phyloP scores from a whole-genome alignment of 225 moss, liverwort and hornwort species.

The Asterella californica region DNA sequence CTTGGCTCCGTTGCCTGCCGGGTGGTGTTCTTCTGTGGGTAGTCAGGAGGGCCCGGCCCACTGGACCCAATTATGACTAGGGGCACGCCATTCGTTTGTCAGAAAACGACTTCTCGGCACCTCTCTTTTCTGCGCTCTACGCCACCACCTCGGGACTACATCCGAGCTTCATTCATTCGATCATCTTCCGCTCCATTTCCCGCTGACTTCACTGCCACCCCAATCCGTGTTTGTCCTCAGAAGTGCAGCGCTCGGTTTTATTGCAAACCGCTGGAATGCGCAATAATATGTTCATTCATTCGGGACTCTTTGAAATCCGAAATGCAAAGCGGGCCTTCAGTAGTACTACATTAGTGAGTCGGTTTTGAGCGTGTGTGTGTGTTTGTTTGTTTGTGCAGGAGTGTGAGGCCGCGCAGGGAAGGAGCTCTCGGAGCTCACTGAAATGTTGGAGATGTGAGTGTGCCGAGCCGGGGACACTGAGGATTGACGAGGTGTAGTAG shows the following conservation, averaged over 20 bases:
- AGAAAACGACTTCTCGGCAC: conserved; percentile 6
- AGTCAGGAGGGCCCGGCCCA: not conserved
- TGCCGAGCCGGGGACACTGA: not conserved
- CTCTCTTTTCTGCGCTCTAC: not conserved
- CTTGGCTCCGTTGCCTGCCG: not conserved
- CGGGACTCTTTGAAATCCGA: not conserved
- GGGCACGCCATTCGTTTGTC: conserved; percentile 5
- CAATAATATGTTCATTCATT: not conserved
- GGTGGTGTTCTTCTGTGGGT: not conserved
- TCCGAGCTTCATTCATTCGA: not conserved
- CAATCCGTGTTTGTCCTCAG: not conserved
- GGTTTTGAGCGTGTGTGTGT: not conserved
- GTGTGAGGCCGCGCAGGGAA: not conserved
- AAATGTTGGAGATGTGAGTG: not conserved
- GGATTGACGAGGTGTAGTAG: not conserved
- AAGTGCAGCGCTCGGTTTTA: not conserved
- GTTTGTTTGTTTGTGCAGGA: no score
- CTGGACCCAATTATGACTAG: conserved; percentile 7
- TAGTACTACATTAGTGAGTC: not conserved
- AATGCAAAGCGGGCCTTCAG: no score
- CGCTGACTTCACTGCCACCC: not conserved
- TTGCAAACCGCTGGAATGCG: not conserved
- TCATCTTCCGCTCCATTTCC: not conserved
- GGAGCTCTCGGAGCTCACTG: not conserved
- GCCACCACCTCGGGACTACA: not conserved